Percentiles rank a stretch among this genome's conserved stretches.
Evolutionary conservation across 768 basidiomycete genomes (phyloP).

Genomic region (Saitozyma podzolica): DNA sequence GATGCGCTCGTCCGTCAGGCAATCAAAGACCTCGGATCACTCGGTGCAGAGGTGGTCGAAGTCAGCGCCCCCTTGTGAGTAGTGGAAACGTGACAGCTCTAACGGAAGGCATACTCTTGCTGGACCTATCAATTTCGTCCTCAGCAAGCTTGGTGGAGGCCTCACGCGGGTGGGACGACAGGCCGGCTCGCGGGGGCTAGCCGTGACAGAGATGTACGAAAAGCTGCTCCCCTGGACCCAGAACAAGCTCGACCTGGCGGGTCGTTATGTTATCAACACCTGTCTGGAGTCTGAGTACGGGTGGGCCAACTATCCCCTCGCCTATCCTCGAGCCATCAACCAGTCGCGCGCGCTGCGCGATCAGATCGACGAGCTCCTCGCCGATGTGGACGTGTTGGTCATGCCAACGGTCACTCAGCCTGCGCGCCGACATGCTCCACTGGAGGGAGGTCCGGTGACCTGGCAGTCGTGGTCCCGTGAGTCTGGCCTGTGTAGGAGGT

Average conservation of each 20-base stretch:
- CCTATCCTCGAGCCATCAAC: conserved; percentile 53
- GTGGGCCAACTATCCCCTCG: conserved; percentile 43
- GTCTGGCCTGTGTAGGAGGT: background rate
- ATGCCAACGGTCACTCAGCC: conserved; percentile 55
- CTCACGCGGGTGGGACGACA: too few species aligned
- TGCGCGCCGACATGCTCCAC: conserved; percentile 41
- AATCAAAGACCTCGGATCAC: conserved; percentile 50
- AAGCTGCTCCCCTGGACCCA: conserved; percentile 52
- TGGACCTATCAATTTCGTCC: too few species aligned
- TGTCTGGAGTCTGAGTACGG: conserved; percentile 28
- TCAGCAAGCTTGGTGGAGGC: too few species aligned
- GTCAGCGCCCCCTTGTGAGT: conserved; percentile 21
- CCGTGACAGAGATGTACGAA: conserved; percentile 49
- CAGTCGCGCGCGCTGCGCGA: conserved; percentile 50
- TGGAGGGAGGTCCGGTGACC: conserved; percentile 39
- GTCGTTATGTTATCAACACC: background rate
- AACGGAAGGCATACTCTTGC: too few species aligned
- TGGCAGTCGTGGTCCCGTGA: conserved; percentile 9
- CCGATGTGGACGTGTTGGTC: conserved; percentile 49
- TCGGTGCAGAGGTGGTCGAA: conserved; percentile 56
- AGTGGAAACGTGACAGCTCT: too few species aligned
- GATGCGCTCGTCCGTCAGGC: conserved; percentile 52
- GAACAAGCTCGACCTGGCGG: conserved; percentile 54
- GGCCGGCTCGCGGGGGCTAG: conserved; percentile 45
- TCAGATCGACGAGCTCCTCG: conserved; percentile 51